Percentiles rank a stretch among this genome's conserved stretches.
These are phyloP conservation scores for Lathyrus aphaca DNA, from an alignment of 306 rosid genomes.

Conservation along the genomic window DNA sequence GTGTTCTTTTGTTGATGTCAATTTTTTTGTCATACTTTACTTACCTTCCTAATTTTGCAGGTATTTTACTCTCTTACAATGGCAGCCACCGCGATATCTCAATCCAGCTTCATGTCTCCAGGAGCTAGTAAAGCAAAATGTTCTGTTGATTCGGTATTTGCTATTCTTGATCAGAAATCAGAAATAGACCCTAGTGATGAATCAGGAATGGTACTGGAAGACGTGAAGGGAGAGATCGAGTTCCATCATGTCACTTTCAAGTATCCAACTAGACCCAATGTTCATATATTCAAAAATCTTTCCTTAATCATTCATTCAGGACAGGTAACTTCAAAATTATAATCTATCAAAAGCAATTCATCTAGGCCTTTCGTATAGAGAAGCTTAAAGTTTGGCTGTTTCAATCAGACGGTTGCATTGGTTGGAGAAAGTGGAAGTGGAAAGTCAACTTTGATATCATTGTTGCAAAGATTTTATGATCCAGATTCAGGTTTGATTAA, in stretches of 20 bases:
- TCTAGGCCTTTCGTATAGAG: slow-evolving; percentile 2
- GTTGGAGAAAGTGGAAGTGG: slow-evolving; percentile 94
- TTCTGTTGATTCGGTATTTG: slow-evolving; percentile 67
- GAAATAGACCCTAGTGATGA: slow-evolving; percentile 58
- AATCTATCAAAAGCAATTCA: not conserved
- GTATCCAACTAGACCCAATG: slow-evolving; percentile 69
- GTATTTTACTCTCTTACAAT: slow-evolving; percentile 66
- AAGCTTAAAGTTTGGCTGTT: slow-evolving; percentile 36
- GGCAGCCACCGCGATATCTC: slow-evolving; percentile 64
- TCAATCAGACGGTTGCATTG: slow-evolving; percentile 73
- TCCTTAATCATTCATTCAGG: slow-evolving; percentile 67
- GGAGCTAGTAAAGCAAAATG: slow-evolving; percentile 60
- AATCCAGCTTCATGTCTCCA: slow-evolving; percentile 55
- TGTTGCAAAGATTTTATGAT: slow-evolving; percentile 75
- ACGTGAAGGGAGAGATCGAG: slow-evolving; percentile 68
- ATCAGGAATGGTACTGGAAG: slow-evolving; percentile 50
- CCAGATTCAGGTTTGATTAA: slow-evolving; percentile 69
- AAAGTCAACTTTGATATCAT: slow-evolving; percentile 74
- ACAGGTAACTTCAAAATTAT: slow-evolving; percentile 49
- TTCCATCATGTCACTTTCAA: slow-evolving; percentile 63
- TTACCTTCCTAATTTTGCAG: slow-evolving; percentile 38
- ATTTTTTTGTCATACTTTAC: not conserved
- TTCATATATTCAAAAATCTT: slow-evolving; percentile 61
- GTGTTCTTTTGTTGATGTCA: not conserved
- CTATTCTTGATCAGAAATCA: slow-evolving; percentile 68